phyloP scores from a whole-genome alignment of 2,329 filamentous ascomycete species.

The Aspergillus chevalieri region DNA sequence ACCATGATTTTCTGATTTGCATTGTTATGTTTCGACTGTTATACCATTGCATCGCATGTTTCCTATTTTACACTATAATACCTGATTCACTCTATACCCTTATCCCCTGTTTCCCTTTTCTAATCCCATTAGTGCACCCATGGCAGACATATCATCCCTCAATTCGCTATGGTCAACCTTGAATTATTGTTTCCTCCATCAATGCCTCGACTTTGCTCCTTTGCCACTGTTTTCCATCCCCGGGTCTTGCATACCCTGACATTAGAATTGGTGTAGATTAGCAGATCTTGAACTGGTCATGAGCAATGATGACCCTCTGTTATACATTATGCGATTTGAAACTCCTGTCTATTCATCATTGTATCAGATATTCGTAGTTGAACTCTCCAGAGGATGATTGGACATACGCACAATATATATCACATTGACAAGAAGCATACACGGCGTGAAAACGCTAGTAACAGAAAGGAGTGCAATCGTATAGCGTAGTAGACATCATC shows the following conservation, averaged over 20 bases:
- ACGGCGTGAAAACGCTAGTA: not conserved
- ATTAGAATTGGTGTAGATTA: conserved; percentile 30
- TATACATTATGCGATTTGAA: not conserved
- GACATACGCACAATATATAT: not conserved
- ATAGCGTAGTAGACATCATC: not conserved
- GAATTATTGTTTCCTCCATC: conserved; percentile 2
- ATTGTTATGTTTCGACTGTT: conserved; percentile 14
- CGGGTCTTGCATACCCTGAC: conserved; percentile 5
- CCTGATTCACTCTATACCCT: not conserved
- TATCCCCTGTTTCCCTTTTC: conserved; percentile 2
- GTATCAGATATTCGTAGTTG: too few species aligned
- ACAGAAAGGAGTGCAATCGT: not conserved
- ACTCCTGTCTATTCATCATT: not conserved
- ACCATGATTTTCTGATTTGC: conserved; percentile 18
- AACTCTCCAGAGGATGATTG: not conserved
- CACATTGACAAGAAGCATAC: not conserved
- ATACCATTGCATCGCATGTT: conserved; percentile 8
- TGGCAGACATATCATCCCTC: not conserved
- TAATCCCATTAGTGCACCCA: conserved; percentile 1
- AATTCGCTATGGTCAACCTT: not conserved
- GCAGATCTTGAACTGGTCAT: conserved; percentile 4
- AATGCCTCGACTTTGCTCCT: not conserved
- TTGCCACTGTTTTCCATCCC: not conserved
- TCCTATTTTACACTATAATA: not conserved
- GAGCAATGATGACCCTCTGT: not conserved